phyloP scores from a whole-genome alignment of 768 basidiomycete genomes.

The Suillus luteus region DNA sequence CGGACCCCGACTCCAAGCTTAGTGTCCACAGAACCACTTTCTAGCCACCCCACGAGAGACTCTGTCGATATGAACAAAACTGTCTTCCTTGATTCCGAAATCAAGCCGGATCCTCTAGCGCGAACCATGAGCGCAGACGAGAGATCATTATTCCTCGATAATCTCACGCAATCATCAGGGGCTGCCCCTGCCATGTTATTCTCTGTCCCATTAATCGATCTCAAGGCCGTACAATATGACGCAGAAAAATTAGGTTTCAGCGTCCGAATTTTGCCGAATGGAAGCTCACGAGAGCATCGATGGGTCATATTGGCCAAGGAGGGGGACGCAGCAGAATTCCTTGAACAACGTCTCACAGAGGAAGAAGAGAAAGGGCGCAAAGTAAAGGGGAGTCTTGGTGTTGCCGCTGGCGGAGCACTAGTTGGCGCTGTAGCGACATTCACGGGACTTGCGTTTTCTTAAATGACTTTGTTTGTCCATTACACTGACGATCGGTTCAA shows the following conservation, averaged over 20 bases:
- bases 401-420: slow-evolving; percentile 57
- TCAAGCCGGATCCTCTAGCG: slow-evolving; percentile 34
- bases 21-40: slow-evolving; percentile 28
- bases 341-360: slow-evolving; percentile 31
- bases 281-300: slow-evolving; percentile 36
- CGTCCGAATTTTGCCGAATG: slow-evolving; percentile 40
- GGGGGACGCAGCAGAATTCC: slow-evolving; percentile 42
- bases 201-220: slow-evolving; percentile 47
- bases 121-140: slow-evolving; percentile 55
- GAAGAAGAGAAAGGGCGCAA: slow-evolving; percentile 29
- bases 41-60: slow-evolving; percentile 35
- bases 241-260: slow-evolving; percentile 48
- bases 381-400: slow-evolving; percentile 36
- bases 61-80: slow-evolving; percentile 29
- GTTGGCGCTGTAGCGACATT: slow-evolving; percentile 63
- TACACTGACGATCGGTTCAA: not conserved
- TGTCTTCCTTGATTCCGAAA: slow-evolving; percentile 22
- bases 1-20: slow-evolving; percentile 46
- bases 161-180: slow-evolving; percentile 38
- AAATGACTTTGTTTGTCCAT: slow-evolving; percentile 15
- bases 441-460: slow-evolving; percentile 58
- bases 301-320: slow-evolving; percentile 58
- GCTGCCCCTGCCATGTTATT: slow-evolving; percentile 50
- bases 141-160: slow-evolving; percentile 51
- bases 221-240: slow-evolving; percentile 40